phyloP scores from a whole-genome alignment of 805 yeast genomes.

The Yarrowia sp. region DNA sequence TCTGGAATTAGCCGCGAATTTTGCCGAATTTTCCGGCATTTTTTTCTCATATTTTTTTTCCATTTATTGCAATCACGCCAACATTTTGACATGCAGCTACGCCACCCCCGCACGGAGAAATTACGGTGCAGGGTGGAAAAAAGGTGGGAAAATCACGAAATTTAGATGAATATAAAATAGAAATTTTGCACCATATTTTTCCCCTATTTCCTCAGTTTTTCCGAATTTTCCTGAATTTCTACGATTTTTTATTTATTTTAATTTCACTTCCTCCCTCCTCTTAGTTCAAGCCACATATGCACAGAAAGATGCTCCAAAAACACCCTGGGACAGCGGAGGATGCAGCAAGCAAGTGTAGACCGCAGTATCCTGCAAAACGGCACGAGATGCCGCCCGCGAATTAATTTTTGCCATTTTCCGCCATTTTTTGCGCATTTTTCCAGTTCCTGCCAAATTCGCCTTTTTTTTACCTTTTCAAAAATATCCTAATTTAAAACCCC shows the following conservation, averaged over 20 bases:
- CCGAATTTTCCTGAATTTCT: background rate
- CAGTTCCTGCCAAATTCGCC: too few relatives aligned
- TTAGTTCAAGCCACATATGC: background rate
- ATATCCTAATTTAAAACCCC: background rate
- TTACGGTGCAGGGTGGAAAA: background rate
- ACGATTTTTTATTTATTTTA: background rate
- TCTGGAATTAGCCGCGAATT: background rate
- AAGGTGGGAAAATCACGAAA: too few relatives aligned
- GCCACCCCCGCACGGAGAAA: constrained; percentile 35
- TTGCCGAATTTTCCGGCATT: background rate
- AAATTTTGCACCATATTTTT: too few relatives aligned
- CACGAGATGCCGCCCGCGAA: background rate
- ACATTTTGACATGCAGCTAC: background rate
- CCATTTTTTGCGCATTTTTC: background rate
- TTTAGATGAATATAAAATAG: too few relatives aligned
- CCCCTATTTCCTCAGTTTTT: background rate
- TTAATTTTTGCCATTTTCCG: background rate
- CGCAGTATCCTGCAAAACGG: background rate
- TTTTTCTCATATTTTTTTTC: background rate
- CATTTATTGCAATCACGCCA: background rate
- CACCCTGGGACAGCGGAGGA: too few relatives aligned
- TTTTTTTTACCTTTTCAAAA: background rate
- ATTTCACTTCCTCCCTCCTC: background rate
- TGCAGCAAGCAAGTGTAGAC: background rate
- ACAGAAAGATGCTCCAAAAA: background rate